phyloP scores from a whole-genome alignment of 345 rosid species.

The Corchorus capsularis region DNA sequence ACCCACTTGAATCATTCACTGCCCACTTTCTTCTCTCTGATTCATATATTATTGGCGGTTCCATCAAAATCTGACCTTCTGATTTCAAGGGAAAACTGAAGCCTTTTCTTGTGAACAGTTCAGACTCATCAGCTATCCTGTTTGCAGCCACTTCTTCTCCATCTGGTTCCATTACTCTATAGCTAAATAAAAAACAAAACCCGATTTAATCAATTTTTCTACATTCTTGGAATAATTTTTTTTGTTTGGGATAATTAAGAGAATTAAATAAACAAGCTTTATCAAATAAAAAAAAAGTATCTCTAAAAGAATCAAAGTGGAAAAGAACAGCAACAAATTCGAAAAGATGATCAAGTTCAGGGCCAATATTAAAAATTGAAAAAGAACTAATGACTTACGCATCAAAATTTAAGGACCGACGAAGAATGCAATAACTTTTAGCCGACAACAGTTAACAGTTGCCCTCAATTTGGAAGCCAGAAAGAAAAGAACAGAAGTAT shows the following conservation, averaged over 20 bases:
- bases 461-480: neutral
- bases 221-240: neutral
- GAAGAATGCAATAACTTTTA: neutral
- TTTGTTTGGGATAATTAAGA: neutral
- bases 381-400: neutral
- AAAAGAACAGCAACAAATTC: neutral
- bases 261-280: neutral
- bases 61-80: constrained; percentile 35
- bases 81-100: constrained; percentile 42
- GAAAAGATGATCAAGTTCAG: neutral
- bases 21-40: constrained; percentile 36
- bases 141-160: constrained; percentile 44
- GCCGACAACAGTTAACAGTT: neutral
- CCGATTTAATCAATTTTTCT: constrained; percentile 17
- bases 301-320: neutral
- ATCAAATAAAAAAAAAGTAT: neutral
- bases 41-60: constrained; percentile 28
- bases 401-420: neutral
- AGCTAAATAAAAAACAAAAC: constrained; percentile 31
- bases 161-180: constrained; percentile 45
- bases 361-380: neutral
- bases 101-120: constrained; percentile 28
- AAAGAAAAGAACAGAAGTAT: constrained; percentile 26
- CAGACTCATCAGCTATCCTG: constrained; percentile 28
- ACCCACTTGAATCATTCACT: constrained; percentile 25